Evolutionary conservation across 306 rosid genomes (phyloP), one percentile per base, ranked within the genome.

Genomic region (Pyrus pyrifolia): DNA sequence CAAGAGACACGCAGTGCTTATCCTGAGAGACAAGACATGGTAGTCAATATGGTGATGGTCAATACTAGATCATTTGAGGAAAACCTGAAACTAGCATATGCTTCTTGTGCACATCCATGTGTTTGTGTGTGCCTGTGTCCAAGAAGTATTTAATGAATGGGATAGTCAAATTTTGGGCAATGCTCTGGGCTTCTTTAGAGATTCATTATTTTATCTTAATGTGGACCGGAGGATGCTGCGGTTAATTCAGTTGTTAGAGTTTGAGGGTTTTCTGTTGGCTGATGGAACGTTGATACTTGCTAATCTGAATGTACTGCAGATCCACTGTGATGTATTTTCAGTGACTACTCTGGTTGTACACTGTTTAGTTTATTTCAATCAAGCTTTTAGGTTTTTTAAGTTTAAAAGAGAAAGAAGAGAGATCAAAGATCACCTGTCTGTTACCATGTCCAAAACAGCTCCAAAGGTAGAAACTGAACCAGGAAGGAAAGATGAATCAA

Each of bases 361-460:
- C 40, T 35, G 40, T 35, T 35, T 35, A 35, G 40, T 35, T 35
- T 35, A 35, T 35, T 35, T 35, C 40, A 6, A 35, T 35, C 40
- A 35, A 35, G 40, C 0, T 35, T 35, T 35, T 6, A 35, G 6
- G 40, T 35, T 35, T 35, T 35, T 38, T 6, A 38, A 38, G 42
- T 38, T 38, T 38, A 38, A 38, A 15, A 59, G 81, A 8, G 30
- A 45, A 52, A 75, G 40, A 25, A 19, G 38, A 53, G 70, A 75
- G 44, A 51, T 51, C 55, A 51, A 73, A 68, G 80, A 76, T 71
- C 72, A 92, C 99, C 99, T 88, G 89, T 95, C 99, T 62, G 98
- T 91, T 79, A 95, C 84, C 98, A 95, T 95, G 89, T 95, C 99
- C 86, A 95, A 87, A 85, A 95, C 99, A 76, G 99, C 97, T 76